Conservation (phyloP, 2,329 filamentous ascomycete species). For the Sclerotinia borealis region DNA sequence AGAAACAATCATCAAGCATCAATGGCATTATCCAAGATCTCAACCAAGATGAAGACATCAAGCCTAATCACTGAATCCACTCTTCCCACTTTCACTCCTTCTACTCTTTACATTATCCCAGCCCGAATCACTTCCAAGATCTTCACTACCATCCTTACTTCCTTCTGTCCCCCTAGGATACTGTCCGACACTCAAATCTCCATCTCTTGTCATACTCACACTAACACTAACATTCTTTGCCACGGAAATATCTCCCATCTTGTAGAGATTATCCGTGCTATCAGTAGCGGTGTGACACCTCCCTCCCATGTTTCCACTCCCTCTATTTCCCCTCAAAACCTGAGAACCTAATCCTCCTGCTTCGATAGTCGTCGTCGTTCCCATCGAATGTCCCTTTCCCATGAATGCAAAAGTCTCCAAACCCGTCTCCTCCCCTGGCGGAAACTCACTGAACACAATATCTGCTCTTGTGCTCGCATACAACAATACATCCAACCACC, state of each 20-base stretch:
- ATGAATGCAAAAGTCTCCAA: conserved; percentile 43
- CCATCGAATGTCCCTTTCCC: conserved; percentile 20
- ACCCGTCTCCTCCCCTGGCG: conserved; percentile 41
- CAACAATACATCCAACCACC: conserved; percentile 48
- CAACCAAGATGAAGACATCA: background rate
- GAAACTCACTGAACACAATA: conserved; percentile 44
- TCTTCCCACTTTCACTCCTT: conserved; percentile 3
- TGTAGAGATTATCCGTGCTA: conserved; percentile 25
- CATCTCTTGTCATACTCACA: conserved; percentile 11
- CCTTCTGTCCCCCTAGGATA: background rate
- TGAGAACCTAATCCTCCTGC: conserved; percentile 9
- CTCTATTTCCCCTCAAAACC: conserved; percentile 6
- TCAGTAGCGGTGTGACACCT: conserved; percentile 5
- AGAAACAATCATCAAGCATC: background rate
- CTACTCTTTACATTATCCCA: conserved; percentile 2
- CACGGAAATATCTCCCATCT: conserved; percentile 23
- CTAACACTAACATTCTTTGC: conserved; percentile 24
- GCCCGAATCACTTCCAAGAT: conserved; percentile 1
- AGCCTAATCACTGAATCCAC: conserved; percentile 1
- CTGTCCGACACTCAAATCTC: background rate
- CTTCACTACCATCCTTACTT: conserved; percentile 2
- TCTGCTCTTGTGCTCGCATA: conserved; percentile 47
- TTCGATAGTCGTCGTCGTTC: conserved; percentile 17
- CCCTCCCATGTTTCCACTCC: background rate
- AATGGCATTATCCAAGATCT: background rate